Conservation (phyloP, 768 basidiomycete species). For the Dioszegia aurantiaca region DNA sequence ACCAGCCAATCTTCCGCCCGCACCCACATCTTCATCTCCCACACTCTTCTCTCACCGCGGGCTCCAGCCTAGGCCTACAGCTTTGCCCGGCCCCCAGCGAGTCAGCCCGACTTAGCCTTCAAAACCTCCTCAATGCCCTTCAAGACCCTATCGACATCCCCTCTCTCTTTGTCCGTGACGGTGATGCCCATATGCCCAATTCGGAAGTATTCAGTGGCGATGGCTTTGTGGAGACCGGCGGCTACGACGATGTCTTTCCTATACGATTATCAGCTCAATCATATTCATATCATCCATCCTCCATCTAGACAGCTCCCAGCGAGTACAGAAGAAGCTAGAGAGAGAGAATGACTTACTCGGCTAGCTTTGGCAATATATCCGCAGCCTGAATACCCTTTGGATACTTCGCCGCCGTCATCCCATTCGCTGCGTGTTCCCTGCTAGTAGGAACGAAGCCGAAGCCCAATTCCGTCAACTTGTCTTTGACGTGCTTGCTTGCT, state of each 20-base stretch:
- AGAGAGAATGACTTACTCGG: slow-evolving; percentile 39
- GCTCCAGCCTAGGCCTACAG: too few relatives aligned
- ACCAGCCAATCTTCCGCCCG: not conserved
- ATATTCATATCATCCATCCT: too few relatives aligned
- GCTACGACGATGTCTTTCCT: slow-evolving; percentile 76
- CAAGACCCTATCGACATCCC: slow-evolving; percentile 73
- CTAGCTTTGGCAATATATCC: slow-evolving; percentile 73
- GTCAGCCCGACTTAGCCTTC: slow-evolving; percentile 11
- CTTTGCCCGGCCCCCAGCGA: slow-evolving; percentile 1
- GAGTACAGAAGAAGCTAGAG: too few relatives aligned
- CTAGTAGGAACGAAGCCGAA: slow-evolving; percentile 66
- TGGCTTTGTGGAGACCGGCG: slow-evolving; percentile 76
- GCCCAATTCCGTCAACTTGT: slow-evolving; percentile 65
- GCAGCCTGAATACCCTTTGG: slow-evolving; percentile 74
- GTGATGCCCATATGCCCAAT: slow-evolving; percentile 92
- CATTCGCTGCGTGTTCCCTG: slow-evolving; percentile 71
- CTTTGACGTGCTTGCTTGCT: slow-evolving; percentile 67
- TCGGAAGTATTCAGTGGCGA: slow-evolving; percentile 90
- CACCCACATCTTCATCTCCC: not conserved
- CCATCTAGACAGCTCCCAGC: too few relatives aligned
- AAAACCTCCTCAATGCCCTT: slow-evolving; percentile 58
- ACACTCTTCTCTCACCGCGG: too few relatives aligned
- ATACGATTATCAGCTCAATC: slow-evolving; percentile 3
- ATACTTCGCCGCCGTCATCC: slow-evolving; percentile 84
- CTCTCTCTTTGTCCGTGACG: slow-evolving; percentile 67